A percentile compares a stretch with the other conserved stretches of the same genome.
Conservation (phyloP, 129 eudicot species). For the Flaveria trinervia region DNA sequence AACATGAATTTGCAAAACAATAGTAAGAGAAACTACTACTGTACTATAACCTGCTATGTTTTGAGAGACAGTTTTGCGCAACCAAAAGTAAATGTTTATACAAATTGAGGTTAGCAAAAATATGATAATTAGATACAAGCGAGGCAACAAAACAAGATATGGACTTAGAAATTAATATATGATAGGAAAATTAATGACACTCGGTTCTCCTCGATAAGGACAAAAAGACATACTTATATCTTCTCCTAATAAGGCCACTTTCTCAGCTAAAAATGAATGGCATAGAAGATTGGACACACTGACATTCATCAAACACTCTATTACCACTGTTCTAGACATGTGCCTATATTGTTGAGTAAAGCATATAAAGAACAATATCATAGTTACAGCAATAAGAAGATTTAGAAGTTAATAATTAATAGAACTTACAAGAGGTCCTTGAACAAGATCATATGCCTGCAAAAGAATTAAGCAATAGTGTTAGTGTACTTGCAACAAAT, state of each 20-base stretch:
- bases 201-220: background rate
- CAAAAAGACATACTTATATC: background rate
- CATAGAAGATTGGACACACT: background rate
- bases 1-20: no score
- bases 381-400: slow-evolving; percentile 11
- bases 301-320: background rate
- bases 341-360: background rate
- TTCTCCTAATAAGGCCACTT: background rate
- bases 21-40: no score
- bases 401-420: background rate
- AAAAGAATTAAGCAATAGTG: slow-evolving; percentile 30
- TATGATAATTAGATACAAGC: background rate
- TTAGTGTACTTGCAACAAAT: slow-evolving; percentile 26
- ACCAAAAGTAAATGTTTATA: background rate
- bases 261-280: background rate
- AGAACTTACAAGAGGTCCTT: slow-evolving; percentile 83
- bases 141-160: background rate
- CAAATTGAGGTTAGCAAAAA: background rate
- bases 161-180: background rate
- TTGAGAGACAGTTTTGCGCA: background rate
- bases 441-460: slow-evolving; percentile 97
- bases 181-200: background rate
- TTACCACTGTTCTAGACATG: background rate
- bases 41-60: no score
- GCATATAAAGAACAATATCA: background rate